These are phyloP conservation scores for Notholithocarpus densiflorus DNA, from an alignment of 306 rosid species.

Conservation along the genomic window DNA sequence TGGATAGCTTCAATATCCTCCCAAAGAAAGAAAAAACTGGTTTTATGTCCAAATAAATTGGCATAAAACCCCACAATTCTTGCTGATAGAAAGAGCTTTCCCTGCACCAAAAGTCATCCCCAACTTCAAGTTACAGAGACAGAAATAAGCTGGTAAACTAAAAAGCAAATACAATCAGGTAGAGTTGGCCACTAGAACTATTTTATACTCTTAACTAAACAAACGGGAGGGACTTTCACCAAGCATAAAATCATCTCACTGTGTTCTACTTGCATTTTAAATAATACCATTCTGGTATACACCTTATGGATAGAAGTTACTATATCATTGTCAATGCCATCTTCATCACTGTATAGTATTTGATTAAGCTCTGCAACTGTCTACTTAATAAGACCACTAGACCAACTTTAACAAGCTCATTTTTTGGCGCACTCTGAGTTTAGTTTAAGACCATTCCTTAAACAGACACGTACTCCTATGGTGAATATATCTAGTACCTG, in stretches of 20 bases:
- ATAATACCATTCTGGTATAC: not conserved
- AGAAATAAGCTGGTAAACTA: not conserved
- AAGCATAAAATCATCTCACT: not conserved
- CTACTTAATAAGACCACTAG: not conserved
- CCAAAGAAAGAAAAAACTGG: constrained; percentile 86
- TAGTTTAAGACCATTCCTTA: not conserved
- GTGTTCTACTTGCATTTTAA: not conserved
- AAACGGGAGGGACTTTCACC: not conserved
- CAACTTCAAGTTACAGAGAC: not conserved
- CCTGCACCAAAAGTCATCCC: constrained; percentile 47
- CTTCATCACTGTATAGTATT: not conserved
- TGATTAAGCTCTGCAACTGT: not conserved
- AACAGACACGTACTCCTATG: not conserved
- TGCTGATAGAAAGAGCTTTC: constrained; percentile 75
- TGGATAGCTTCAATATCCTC: constrained; percentile 85
- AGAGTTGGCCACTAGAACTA: not conserved
- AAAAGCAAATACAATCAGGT: not conserved
- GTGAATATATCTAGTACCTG: constrained; percentile 50
- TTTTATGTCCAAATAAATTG: constrained; percentile 82
- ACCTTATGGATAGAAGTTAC: not conserved
- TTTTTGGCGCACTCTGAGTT: not conserved
- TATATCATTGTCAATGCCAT: not conserved
- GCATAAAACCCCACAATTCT: constrained; percentile 81
- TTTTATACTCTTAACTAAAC: too few relatives aligned
- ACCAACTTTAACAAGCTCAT: not conserved